Evolutionary conservation across 2,329 filamentous ascomycete genomes (phyloP).

Genomic region (Emydomyces testavorans): DNA sequence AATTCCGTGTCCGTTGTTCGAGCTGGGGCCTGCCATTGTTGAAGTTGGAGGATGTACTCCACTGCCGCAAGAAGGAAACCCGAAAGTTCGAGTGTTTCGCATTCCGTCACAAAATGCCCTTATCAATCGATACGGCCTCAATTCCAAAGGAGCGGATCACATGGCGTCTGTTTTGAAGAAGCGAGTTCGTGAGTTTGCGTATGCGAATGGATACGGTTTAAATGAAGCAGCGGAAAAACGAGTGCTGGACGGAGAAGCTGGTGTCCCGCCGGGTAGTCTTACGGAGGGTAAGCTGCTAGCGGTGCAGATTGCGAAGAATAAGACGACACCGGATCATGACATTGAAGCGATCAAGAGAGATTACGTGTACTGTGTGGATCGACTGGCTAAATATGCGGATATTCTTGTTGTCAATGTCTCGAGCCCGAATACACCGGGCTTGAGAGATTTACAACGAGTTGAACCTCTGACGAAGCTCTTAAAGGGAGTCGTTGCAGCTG

Average conservation of each 20-base stretch:
- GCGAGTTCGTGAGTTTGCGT: slow-evolving; percentile 66
- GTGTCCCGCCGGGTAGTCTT: slow-evolving; percentile 74
- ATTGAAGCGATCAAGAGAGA: slow-evolving; percentile 65
- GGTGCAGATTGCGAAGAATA: slow-evolving; percentile 96
- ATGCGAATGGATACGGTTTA: slow-evolving; percentile 53
- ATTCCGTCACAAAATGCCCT: slow-evolving; percentile 72
- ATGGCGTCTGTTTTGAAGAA: slow-evolving; percentile 70
- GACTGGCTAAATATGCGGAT: slow-evolving; percentile 78
- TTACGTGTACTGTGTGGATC: slow-evolving; percentile 81
- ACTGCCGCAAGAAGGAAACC: slow-evolving; percentile 76
- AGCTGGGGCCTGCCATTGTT: slow-evolving; percentile 71
- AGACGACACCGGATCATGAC: slow-evolving; percentile 73
- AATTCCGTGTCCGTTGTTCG: slow-evolving; percentile 73
- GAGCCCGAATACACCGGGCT: slow-evolving; percentile 86
- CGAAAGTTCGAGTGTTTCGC: slow-evolving; percentile 76
- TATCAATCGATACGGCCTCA: slow-evolving; percentile 93
- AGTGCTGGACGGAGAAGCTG: slow-evolving; percentile 63
- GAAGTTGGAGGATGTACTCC: slow-evolving; percentile 89
- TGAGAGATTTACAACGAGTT: slow-evolving; percentile 73
- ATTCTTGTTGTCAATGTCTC: slow-evolving; percentile 97
- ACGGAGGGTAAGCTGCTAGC: slow-evolving; percentile 63
- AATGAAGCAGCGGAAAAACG: slow-evolving; percentile 53
- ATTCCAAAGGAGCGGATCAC: slow-evolving; percentile 77
- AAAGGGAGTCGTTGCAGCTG: slow-evolving; percentile 69
- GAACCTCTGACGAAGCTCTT: slow-evolving; percentile 74